These are phyloP conservation scores for Dentipellis sp. DNA, from an alignment of 768 basidiomycete species.

Conservation along the genomic window DNA sequence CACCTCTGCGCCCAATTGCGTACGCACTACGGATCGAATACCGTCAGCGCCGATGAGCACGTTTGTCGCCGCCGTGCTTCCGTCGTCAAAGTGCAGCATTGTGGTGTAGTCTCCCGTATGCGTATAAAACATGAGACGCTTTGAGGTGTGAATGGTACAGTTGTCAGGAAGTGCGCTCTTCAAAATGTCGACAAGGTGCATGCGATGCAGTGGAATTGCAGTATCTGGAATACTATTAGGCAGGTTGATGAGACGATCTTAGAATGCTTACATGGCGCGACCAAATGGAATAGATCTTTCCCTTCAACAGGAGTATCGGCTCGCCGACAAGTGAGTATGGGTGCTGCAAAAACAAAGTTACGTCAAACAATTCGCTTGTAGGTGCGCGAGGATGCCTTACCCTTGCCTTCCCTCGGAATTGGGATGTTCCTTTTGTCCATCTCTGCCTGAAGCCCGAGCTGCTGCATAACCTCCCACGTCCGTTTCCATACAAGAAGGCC, in stretches of 20 bases:
- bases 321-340: background rate
- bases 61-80: conserved; percentile 15
- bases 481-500: conserved; percentile 38
- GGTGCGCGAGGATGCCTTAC: background rate
- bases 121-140: background rate
- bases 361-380: background rate
- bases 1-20: conserved; percentile 13
- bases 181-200: background rate
- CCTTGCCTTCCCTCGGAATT: background rate
- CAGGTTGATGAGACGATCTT: background rate
- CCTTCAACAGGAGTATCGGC: background rate
- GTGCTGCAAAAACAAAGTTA: background rate
- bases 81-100: conserved; percentile 8
- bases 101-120: background rate
- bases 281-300: background rate
- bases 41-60: conserved; percentile 21
- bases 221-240: background rate
- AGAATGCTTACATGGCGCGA: background rate
- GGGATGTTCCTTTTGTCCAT: background rate
- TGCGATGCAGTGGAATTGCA: background rate
- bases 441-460: conserved; percentile 28
- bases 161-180: background rate
- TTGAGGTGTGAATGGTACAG: background rate
- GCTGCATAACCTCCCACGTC: conserved; percentile 35
- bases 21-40: conserved; percentile 18